These are phyloP conservation scores for Nyctanthes arbortristis DNA, from an alignment of 257 asterid genomes.

Conservation along the genomic window DNA sequence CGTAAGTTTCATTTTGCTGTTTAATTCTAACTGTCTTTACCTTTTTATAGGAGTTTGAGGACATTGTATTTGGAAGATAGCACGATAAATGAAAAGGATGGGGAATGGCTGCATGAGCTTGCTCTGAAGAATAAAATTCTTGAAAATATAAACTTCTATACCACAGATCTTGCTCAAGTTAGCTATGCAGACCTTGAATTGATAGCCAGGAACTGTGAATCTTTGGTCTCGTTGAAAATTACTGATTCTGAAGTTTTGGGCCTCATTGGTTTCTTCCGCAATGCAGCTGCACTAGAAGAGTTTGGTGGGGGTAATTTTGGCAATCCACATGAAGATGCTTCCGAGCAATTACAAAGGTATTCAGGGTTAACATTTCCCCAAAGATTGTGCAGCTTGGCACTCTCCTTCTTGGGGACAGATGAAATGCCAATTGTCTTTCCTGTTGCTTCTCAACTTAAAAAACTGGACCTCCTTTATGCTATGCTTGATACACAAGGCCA, in stretches of 20 bases:
- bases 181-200: constrained; percentile 59
- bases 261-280: constrained; percentile 57
- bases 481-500: constrained; percentile 86
- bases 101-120: constrained; percentile 76
- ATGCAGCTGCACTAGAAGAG: constrained; percentile 68
- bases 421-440: constrained; percentile 70
- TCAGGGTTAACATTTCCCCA: constrained; percentile 48
- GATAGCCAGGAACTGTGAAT: constrained; percentile 67
- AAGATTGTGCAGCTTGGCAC: constrained; percentile 54
- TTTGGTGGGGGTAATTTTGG: constrained; percentile 74
- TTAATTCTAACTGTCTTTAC: constrained; percentile 3
- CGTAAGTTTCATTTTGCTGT: not conserved
- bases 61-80: constrained; percentile 74
- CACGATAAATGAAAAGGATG: constrained; percentile 56
- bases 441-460: constrained; percentile 59
- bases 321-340: constrained; percentile 48
- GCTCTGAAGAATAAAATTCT: constrained; percentile 63
- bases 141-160: constrained; percentile 70
- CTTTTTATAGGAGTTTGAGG: constrained; percentile 54
- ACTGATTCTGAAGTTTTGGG: constrained; percentile 60
- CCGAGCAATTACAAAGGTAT: constrained; percentile 48
- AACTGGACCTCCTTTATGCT: constrained; percentile 83
- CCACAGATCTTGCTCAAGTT: constrained; percentile 55
- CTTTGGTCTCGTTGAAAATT: constrained; percentile 62
- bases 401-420: constrained; percentile 59